Percentiles rank a stretch among this genome's conserved stretches.
Evolutionary conservation across 768 basidiomycete species (phyloP).

Genomic region (Mycena latifolia): DNA sequence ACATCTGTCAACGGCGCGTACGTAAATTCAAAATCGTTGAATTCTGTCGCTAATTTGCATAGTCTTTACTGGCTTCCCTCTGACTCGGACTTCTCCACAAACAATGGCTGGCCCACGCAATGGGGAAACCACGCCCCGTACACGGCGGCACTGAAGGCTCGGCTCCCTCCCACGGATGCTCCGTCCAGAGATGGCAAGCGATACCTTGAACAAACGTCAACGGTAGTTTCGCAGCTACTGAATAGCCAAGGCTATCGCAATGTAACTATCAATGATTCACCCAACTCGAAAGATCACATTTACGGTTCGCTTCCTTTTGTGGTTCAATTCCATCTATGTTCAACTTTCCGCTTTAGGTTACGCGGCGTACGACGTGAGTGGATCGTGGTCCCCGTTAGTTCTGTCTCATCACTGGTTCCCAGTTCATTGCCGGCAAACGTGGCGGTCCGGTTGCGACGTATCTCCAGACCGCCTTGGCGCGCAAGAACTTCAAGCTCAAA

Average conservation of each 20-base stretch:
- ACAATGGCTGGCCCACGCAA: conserved; percentile 52
- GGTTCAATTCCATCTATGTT: neutral
- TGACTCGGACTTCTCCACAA: conserved; percentile 49
- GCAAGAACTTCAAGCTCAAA: conserved; percentile 52
- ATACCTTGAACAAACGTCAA: conserved; percentile 52
- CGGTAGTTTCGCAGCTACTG: conserved; percentile 48
- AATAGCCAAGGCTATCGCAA: conserved; percentile 48
- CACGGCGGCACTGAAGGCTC: conserved; percentile 45
- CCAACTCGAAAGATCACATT: conserved; percentile 54
- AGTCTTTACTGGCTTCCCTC: conserved; percentile 36
- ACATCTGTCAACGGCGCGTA: conserved; percentile 75
- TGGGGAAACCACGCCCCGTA: conserved; percentile 53
- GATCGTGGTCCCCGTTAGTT: neutral
- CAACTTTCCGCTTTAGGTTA: conserved; percentile 17
- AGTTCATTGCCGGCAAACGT: conserved; percentile 48
- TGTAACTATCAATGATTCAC: conserved; percentile 53
- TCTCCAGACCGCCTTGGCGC: conserved; percentile 51
- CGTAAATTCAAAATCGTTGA: conserved; percentile 36
- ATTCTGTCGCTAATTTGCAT: neutral
- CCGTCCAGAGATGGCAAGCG: conserved; percentile 56
- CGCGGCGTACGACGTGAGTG: conserved; percentile 32
- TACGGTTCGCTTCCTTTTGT: conserved; percentile 22
- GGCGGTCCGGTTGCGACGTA: conserved; percentile 58
- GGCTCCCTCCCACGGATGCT: conserved; percentile 53
- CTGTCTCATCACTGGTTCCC: neutral